phyloP scores from a whole-genome alignment of 2,329 filamentous ascomycete species.

The Hymenotorrendiella dingleyae region DNA sequence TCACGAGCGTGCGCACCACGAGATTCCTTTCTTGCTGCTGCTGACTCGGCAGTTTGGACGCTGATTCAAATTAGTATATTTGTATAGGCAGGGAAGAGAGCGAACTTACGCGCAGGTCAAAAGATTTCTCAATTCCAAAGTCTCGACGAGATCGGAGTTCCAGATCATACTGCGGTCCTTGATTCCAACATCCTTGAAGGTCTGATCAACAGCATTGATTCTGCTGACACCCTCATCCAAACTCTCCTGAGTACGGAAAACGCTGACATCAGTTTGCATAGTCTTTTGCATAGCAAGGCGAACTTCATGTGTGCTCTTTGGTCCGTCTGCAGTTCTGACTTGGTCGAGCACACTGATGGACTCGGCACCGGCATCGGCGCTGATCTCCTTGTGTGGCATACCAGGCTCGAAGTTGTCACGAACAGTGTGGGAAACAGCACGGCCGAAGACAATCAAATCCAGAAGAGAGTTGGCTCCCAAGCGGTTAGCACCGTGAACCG shows the following conservation, averaged over 20 bases:
- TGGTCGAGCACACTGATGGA: slow-evolving; percentile 83
- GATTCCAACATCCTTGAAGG: slow-evolving; percentile 79
- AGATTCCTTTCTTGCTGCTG: slow-evolving; percentile 93
- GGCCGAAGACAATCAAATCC: slow-evolving; percentile 94
- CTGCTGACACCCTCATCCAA: slow-evolving; percentile 88
- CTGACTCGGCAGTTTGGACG: slow-evolving; percentile 84
- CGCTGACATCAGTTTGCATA: slow-evolving; percentile 95
- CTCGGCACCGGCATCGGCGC: slow-evolving; percentile 81
- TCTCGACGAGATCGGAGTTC: slow-evolving; percentile 97
- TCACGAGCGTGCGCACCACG: slow-evolving; percentile 95
- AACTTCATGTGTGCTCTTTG: slow-evolving; percentile 83
- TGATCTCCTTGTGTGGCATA: slow-evolving; percentile 69
- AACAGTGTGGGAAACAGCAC: slow-evolving; percentile 95
- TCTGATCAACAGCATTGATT: slow-evolving; percentile 77
- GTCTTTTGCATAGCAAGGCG: slow-evolving; percentile 92
- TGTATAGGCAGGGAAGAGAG: background rate
- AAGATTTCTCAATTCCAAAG: slow-evolving; percentile 89
- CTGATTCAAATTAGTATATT: slow-evolving; percentile 35
- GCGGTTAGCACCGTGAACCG: slow-evolving; percentile 96
- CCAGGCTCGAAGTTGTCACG: slow-evolving; percentile 89
- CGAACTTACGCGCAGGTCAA: slow-evolving; percentile 82
- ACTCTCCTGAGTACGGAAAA: slow-evolving; percentile 83
- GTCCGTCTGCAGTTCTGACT: slow-evolving; percentile 75
- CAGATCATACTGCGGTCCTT: slow-evolving; percentile 99
- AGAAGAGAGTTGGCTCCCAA: slow-evolving; percentile 97